phyloP scores from a whole-genome alignment of 192 early-diverging fungal genomes.

The Coemansia sp. region DNA sequence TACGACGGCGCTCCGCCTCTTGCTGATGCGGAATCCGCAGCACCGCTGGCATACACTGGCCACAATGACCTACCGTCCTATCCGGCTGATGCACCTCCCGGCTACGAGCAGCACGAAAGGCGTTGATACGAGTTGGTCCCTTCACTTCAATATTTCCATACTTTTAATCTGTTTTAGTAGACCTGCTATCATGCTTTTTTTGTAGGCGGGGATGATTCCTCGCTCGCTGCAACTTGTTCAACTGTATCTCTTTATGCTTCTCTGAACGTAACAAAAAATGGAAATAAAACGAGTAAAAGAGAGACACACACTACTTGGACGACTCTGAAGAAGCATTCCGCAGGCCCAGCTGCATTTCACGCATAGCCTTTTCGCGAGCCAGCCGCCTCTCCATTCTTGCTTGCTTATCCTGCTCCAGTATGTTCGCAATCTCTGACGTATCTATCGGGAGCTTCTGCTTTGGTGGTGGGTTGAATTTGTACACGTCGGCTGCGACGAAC shows the following conservation, averaged over 20 bases:
- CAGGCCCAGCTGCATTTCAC: not conserved
- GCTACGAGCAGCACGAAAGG: slow-evolving; percentile 27
- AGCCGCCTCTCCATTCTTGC: slow-evolving; percentile 21
- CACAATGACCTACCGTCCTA: slow-evolving; percentile 13
- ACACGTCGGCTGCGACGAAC: slow-evolving; percentile 49
- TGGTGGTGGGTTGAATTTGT: slow-evolving; percentile 44
- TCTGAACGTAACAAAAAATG: not conserved
- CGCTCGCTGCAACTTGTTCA: not conserved
- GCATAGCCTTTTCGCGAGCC: slow-evolving; percentile 28
- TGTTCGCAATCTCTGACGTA: slow-evolving; percentile 14
- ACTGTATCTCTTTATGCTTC: not conserved
- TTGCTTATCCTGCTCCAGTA: slow-evolving; percentile 16
- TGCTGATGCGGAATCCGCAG: not conserved
- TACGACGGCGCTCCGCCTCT: slow-evolving; percentile 27
- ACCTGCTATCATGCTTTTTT: too few species aligned
- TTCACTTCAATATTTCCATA: not conserved
- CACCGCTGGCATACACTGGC: not conserved
- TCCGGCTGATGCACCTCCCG: slow-evolving; percentile 42
- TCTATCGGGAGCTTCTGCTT: slow-evolving; percentile 37
- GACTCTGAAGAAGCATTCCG: not conserved
- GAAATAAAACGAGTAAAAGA: not conserved
- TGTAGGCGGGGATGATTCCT: too few species aligned
- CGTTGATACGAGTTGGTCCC: not conserved
- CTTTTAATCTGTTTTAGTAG: too few species aligned
- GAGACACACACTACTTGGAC: not conserved